Conservation (phyloP, 345 rosid genomes). For the sweet orange (Citrus sinensis) region DVS_A1.0 CM039165.1:33743501-33744000, state of each 20-base stretch:
- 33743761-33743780: background rate
- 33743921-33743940: too few species aligned
- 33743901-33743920: background rate
- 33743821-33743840: background rate
- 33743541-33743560: background rate
- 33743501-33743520: background rate
- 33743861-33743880: constrained; percentile 5
- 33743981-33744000: constrained; percentile 8
- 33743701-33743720: background rate
- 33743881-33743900: background rate
- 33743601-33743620: too few species aligned
- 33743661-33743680: background rate
- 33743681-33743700: background rate
- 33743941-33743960: background rate
- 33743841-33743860: background rate
- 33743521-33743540: constrained; percentile 21
- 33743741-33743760: background rate
- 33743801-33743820: background rate
- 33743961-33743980: background rate
- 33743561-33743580: background rate
- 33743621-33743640: background rate
- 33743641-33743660: background rate
- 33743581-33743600: background rate
- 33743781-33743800: background rate
- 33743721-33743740: background rate